These are phyloP conservation scores for Citrus mangshanensis DNA, from an alignment of 345 rosid genomes.

Conservation along the genomic window DNA sequence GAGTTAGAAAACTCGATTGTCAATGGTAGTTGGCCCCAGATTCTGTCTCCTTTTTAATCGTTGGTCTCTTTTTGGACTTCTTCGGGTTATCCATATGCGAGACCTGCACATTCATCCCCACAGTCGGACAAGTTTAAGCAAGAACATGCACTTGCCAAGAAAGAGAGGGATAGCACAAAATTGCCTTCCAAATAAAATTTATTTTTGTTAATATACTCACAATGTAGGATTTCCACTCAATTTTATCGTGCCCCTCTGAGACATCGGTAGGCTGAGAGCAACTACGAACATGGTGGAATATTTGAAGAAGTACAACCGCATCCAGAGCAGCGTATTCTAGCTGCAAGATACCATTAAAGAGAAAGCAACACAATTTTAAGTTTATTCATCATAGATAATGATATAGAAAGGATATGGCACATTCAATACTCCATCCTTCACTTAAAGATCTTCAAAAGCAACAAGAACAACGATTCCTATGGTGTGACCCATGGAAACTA, in stretches of 20 bases:
- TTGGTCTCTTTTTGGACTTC: slow-evolving; percentile 36
- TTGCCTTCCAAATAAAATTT: neutral
- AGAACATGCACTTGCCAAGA: neutral
- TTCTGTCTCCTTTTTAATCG: slow-evolving; percentile 1
- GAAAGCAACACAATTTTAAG: neutral
- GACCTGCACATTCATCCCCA: slow-evolving; percentile 33
- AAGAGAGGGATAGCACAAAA: neutral
- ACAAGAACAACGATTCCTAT: neutral
- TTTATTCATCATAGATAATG: neutral
- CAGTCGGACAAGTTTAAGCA: neutral
- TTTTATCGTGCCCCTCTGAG: slow-evolving; percentile 35
- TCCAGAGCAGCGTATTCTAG: slow-evolving; percentile 94
- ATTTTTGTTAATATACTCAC: slow-evolving; percentile 38
- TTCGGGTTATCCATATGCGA: slow-evolving; percentile 51
- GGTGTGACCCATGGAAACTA: neutral
- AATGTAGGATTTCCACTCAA: slow-evolving; percentile 75
- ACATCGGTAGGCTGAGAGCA: slow-evolving; percentile 38
- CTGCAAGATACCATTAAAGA: slow-evolving; percentile 32
- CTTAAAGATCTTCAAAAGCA: neutral
- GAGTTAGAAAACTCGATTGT: neutral
- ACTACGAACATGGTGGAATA: slow-evolving; percentile 49
- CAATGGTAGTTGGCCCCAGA: neutral
- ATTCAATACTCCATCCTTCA: neutral
- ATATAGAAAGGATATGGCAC: neutral
- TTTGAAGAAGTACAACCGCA: slow-evolving; percentile 83